Evolutionary conservation across 805 yeast species (phyloP).

Genomic region (Ogataea ganodermae): DNA sequence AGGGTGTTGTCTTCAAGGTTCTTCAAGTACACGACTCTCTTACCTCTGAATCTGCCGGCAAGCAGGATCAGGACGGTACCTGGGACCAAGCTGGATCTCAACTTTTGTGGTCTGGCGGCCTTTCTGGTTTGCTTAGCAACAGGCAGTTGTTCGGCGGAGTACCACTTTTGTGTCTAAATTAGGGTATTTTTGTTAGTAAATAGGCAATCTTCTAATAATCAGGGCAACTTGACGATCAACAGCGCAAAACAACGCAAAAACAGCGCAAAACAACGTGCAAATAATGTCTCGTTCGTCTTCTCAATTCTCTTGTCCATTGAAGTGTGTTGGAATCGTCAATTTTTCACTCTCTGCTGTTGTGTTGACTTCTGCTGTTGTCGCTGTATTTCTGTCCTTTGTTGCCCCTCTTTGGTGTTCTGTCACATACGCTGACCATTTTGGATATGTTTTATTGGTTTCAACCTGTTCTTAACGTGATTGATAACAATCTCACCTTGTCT

Average conservation of each 20-base stretch:
- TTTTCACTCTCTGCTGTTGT: neutral
- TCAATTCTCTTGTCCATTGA: neutral
- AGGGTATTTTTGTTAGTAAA: constrained; percentile 20
- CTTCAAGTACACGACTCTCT: constrained; percentile 98
- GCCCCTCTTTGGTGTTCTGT: neutral
- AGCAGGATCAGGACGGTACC: constrained; percentile 96
- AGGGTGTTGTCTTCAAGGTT: constrained; percentile 96
- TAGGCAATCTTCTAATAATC: neutral
- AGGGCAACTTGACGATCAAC: neutral
- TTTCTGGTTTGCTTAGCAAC: constrained; percentile 88
- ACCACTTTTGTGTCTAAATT: constrained; percentile 77
- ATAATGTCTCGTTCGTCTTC: neutral
- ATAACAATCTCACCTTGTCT: neutral
- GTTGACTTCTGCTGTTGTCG: neutral
- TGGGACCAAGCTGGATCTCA: constrained; percentile 94
- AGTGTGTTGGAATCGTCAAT: neutral
- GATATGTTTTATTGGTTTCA: neutral
- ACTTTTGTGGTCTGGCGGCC: constrained; percentile 88
- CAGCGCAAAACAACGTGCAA: neutral
- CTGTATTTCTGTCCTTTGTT: neutral
- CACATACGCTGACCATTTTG: constrained; percentile 12
- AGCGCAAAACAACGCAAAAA: neutral
- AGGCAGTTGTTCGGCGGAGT: constrained; percentile 88
- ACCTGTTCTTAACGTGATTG: neutral
- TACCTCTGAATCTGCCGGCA: constrained; percentile 99